A percentile compares a stretch with the other conserved stretches of the same genome.
Conservation (phyloP, 129 eudicot species). For the Ambrosia trifida region DNA sequence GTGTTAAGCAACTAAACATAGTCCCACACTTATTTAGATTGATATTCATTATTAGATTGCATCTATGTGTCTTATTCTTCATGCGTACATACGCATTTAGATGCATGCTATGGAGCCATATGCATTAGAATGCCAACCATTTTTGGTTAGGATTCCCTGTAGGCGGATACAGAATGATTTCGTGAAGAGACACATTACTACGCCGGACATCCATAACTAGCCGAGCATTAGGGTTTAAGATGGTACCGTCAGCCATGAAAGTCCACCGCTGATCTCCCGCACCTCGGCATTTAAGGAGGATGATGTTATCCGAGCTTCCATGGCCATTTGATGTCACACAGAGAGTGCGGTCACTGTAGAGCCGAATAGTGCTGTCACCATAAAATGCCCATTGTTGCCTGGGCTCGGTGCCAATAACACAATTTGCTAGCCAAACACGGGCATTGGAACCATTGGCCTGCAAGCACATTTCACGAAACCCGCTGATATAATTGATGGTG, state of each 20-base stretch:
- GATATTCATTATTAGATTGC: too few species aligned
- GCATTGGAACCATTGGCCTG: not conserved
- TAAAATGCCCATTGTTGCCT: not conserved
- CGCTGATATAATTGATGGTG: too few species aligned
- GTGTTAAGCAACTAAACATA: constrained; percentile 11
- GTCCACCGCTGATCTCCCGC: not conserved
- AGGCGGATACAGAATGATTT: too few species aligned
- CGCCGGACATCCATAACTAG: too few species aligned
- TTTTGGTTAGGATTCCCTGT: constrained; percentile 8
- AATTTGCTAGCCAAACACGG: constrained; percentile 1
- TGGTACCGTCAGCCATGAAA: constrained; percentile 1
- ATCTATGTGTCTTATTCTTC: not conserved
- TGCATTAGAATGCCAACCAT: constrained; percentile 8
- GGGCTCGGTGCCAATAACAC: constrained; percentile 3
- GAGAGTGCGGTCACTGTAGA: not conserved
- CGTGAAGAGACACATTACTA: constrained; percentile 1
- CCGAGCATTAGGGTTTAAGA: not conserved
- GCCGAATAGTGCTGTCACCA: not conserved
- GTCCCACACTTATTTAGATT: not conserved
- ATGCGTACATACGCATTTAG: not conserved
- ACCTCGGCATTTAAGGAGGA: not conserved
- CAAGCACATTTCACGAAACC: constrained; percentile 3
- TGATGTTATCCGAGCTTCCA: not conserved
- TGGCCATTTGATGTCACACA: too few species aligned
- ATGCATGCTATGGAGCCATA: constrained; percentile 6